Evolutionary conservation across 768 basidiomycete species (phyloP).

Genomic region (Lactarius trivialis): DNA sequence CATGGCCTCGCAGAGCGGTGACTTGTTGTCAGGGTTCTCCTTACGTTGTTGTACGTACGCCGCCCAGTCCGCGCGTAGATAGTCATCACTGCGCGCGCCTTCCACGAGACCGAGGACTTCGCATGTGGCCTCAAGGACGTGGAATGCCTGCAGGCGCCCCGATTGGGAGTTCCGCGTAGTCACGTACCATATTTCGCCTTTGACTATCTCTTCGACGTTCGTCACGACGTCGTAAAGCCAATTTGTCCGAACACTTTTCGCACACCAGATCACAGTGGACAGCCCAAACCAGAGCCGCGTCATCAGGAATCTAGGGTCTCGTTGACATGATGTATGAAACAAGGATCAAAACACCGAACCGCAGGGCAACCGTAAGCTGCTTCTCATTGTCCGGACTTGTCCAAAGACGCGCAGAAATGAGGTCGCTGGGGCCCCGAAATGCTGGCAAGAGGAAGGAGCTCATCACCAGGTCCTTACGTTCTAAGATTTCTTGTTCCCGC

Average conservation of each 20-base stretch:
- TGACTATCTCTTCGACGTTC: conserved; percentile 47
- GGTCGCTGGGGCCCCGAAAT: conserved; percentile 28
- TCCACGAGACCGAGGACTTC: conserved; percentile 53
- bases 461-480: conserved; percentile 37
- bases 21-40: not conserved
- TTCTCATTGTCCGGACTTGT: conserved; percentile 49
- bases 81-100: conserved; percentile 12
- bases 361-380: conserved; percentile 49
- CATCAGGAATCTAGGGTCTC: conserved; percentile 46
- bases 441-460: conserved; percentile 45
- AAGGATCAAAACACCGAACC: conserved; percentile 36
- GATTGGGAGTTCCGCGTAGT: conserved; percentile 25
- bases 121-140: conserved; percentile 65
- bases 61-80: conserved; percentile 59
- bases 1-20: conserved; percentile 37
- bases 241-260: conserved; percentile 23
- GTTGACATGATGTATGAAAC: not conserved
- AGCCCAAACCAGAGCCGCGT: conserved; percentile 58
- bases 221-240: conserved; percentile 39
- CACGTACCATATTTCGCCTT: conserved; percentile 57
- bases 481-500: conserved; percentile 41
- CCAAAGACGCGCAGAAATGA: conserved; percentile 48
- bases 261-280: no score
- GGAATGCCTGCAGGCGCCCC: conserved; percentile 33
- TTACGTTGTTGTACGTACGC: conserved; percentile 40